Evolutionary conservation across 2,329 filamentous ascomycete species (phyloP).

Genomic region (Diaporthe amygdali): DNA sequence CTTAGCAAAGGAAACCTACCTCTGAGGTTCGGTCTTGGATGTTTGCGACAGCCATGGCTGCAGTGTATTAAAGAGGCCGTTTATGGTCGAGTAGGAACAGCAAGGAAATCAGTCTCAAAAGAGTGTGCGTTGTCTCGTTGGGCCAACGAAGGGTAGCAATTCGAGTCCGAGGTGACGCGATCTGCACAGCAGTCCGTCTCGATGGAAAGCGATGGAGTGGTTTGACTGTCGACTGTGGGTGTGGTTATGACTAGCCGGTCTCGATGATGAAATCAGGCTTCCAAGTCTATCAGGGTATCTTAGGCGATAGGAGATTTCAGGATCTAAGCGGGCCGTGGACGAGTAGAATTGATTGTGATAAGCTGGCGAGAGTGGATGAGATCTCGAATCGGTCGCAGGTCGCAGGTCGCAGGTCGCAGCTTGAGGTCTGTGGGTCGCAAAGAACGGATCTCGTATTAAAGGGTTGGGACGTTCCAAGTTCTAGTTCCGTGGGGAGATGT

Average conservation of each 20-base stretch:
- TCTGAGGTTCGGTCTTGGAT: conserved; percentile 97
- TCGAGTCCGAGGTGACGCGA: conserved; percentile 8
- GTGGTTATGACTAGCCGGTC: background rate
- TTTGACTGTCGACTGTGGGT: background rate
- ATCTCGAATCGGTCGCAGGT: background rate
- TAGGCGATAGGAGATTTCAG: conserved; percentile 6
- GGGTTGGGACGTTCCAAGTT: background rate
- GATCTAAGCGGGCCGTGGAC: conserved; percentile 6
- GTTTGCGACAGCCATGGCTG: conserved; percentile 68
- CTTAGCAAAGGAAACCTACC: conserved; percentile 2
- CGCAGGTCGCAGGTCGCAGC: conserved; percentile 19
- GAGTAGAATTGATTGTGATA: conserved; percentile 19
- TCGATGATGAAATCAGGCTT: background rate
- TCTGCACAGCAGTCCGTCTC: conserved; percentile 20
- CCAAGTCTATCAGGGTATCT: background rate
- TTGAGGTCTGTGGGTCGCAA: conserved; percentile 21
- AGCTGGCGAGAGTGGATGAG: conserved; percentile 6
- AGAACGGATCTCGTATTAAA: conserved; percentile 20
- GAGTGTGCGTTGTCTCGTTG: background rate
- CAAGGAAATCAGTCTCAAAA: background rate
- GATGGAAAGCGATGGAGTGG: background rate
- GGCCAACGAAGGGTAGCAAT: background rate
- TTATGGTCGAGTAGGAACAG: background rate
- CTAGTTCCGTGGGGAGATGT: conserved; percentile 12
- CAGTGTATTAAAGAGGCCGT: background rate